These are phyloP conservation scores for Aspergillus hancockii DNA, from an alignment of 495 filamentous ascomycete species.

Conservation along the genomic window DNA sequence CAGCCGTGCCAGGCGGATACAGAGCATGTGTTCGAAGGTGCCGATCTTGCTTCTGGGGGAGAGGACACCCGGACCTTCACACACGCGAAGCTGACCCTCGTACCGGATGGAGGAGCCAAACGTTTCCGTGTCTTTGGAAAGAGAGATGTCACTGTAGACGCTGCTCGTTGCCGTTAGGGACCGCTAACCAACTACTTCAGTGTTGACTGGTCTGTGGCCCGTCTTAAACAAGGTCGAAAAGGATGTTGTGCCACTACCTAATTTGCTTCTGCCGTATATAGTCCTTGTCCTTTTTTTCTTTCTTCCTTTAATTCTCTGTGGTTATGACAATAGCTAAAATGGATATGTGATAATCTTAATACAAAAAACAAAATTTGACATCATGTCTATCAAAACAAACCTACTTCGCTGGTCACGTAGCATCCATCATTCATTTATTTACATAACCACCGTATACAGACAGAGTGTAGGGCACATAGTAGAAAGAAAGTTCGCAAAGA, in stretches of 20 bases:
- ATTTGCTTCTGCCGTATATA: slow-evolving; percentile 11
- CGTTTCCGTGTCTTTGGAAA: slow-evolving; percentile 78
- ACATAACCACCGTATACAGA: not conserved
- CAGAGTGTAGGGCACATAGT: not conserved
- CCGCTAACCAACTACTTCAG: not conserved
- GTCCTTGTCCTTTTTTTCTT: not conserved
- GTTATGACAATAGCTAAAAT: not conserved
- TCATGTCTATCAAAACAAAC: not conserved
- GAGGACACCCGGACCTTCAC: slow-evolving; percentile 60
- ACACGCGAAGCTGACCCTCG: slow-evolving; percentile 85
- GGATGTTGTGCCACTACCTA: not conserved
- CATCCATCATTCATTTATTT: not conserved
- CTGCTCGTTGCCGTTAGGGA: not conserved
- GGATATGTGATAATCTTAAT: not conserved
- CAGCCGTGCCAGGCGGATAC: slow-evolving; percentile 73
- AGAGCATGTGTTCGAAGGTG: slow-evolving; percentile 70
- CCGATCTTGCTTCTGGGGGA: slow-evolving; percentile 33
- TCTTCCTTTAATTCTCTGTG: slow-evolving; percentile 2
- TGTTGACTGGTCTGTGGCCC: not conserved
- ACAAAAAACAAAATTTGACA: not conserved
- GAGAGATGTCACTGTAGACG: slow-evolving; percentile 36
- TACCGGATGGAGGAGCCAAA: slow-evolving; percentile 92
- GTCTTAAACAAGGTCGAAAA: not conserved
- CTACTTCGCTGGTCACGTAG: not conserved
- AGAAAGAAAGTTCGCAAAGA: not conserved